These are phyloP conservation scores for Magnusiomyces paraingens DNA, from an alignment of 1,139 yeast genomes.

Conservation along the genomic window DNA sequence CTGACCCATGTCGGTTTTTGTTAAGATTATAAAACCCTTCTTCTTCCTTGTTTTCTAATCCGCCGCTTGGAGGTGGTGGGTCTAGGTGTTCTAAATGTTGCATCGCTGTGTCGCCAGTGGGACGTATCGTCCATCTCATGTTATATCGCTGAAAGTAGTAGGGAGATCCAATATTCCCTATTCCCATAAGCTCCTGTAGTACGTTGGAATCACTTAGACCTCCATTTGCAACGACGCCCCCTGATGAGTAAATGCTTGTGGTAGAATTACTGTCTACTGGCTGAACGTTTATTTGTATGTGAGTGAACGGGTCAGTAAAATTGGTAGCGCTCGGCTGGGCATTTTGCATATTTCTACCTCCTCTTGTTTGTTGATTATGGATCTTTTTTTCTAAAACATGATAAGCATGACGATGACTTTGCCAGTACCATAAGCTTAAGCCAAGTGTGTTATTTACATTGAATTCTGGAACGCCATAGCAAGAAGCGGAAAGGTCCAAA, in stretches of 20 bases:
- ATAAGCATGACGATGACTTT: conserved; percentile 11
- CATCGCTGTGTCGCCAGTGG: conserved; percentile 1
- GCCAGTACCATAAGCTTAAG: conserved; percentile 30
- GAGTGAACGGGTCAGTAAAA: conserved; percentile 5
- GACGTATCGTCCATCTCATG: conserved; percentile 13
- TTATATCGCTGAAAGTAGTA: conserved; percentile 13
- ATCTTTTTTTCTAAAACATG: not conserved
- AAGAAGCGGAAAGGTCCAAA: conserved; percentile 7
- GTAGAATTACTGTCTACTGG: not conserved
- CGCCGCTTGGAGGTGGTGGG: conserved; percentile 2
- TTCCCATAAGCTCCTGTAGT: conserved; percentile 2
- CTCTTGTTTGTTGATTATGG: conserved; percentile 1
- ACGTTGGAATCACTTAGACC: not conserved
- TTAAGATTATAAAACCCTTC: not conserved
- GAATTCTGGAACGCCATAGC: conserved; percentile 29
- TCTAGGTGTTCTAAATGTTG: conserved; percentile 5
- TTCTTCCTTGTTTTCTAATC: not conserved
- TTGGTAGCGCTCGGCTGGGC: not conserved
- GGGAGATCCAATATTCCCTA: not conserved
- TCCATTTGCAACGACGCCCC: not conserved
- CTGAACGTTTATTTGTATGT: not conserved
- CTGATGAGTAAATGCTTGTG: not conserved
- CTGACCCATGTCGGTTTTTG: not conserved
- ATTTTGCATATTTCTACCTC: not conserved
- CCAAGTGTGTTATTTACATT: conserved; percentile 31